Percentiles rank a stretch among this genome's conserved stretches.
Evolutionary conservation across 306 rosid genomes (phyloP).

Genomic region (Quercus alba): DNA sequence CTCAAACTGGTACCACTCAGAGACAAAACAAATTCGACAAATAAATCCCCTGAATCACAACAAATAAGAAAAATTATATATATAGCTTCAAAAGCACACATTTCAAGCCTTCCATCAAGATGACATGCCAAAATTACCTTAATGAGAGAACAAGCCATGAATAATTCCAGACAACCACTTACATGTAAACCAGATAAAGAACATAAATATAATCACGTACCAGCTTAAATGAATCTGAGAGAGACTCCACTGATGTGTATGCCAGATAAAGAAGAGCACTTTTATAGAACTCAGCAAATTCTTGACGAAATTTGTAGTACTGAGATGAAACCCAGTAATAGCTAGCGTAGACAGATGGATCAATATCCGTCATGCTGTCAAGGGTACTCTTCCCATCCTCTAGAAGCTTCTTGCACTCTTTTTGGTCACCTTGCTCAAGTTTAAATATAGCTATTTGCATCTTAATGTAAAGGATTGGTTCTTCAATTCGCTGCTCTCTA

Average conservation of each 20-base stretch:
- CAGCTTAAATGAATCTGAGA: constrained; percentile 97
- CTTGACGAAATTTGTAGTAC: constrained; percentile 73
- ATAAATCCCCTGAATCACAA: not conserved
- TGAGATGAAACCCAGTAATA: constrained; percentile 98
- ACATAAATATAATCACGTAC: constrained; percentile 38
- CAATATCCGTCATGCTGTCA: constrained; percentile 98
- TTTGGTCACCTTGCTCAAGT: constrained; percentile 85
- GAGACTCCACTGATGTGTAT: constrained; percentile 92
- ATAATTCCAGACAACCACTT: not conserved
- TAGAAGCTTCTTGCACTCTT: constrained; percentile 84
- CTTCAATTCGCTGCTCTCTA: constrained; percentile 89
- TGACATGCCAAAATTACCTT: not conserved
- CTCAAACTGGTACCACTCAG: not conserved
- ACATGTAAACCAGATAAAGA: not conserved
- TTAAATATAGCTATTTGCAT: constrained; percentile 86
- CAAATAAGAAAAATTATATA: not conserved
- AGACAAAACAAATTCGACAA: not conserved
- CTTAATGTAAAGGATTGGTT: constrained; percentile 87
- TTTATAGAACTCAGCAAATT: constrained; percentile 98
- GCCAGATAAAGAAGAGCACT: constrained; percentile 98
- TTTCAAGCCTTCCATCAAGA: not conserved
- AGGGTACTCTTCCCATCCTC: constrained; percentile 94
- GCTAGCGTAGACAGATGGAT: constrained; percentile 93
- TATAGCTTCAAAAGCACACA: not conserved
- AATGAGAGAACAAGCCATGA: not conserved